Evolutionary conservation across 257 asterid genomes (phyloP).

Genomic region (Echites panduratus): DNA sequence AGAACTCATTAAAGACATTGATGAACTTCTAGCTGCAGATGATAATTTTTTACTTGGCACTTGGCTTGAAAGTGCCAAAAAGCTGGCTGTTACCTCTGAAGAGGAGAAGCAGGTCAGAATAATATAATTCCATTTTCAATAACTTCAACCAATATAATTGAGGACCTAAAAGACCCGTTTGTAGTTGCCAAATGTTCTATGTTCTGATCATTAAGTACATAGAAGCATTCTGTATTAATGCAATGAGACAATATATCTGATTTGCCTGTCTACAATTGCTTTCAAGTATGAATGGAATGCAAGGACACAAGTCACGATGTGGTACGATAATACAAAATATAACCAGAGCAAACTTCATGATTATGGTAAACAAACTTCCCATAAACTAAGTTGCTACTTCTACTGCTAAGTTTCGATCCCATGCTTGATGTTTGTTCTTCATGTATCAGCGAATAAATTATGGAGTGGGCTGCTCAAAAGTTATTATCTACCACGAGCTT

Average conservation of each 20-base stretch:
- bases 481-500: conserved; percentile 88
- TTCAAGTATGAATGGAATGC: conserved; percentile 97
- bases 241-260: background rate
- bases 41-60: conserved; percentile 83
- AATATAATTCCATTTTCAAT: background rate
- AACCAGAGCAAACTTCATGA: conserved; percentile 84
- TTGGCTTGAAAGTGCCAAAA: conserved; percentile 88
- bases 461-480: conserved; percentile 79
- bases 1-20: conserved; percentile 85
- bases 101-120: conserved; percentile 68
- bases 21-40: conserved; percentile 74
- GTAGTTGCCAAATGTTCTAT: no score
- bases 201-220: no score
- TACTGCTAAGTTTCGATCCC: background rate
- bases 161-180: no score
- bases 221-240: no score
- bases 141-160: background rate
- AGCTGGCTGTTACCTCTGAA: conserved; percentile 43
- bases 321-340: conserved; percentile 68
- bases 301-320: conserved; percentile 95
- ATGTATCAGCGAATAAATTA: conserved; percentile 72
- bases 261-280: conserved; percentile 8
- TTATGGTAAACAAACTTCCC: conserved; percentile 45
- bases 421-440: conserved; percentile 3
- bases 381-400: background rate